Evolutionary conservation across 768 basidiomycete species (phyloP), one percentile per base, ranked within the genome.

Genomic region (Pleurotus tuoliensis): DNA sequence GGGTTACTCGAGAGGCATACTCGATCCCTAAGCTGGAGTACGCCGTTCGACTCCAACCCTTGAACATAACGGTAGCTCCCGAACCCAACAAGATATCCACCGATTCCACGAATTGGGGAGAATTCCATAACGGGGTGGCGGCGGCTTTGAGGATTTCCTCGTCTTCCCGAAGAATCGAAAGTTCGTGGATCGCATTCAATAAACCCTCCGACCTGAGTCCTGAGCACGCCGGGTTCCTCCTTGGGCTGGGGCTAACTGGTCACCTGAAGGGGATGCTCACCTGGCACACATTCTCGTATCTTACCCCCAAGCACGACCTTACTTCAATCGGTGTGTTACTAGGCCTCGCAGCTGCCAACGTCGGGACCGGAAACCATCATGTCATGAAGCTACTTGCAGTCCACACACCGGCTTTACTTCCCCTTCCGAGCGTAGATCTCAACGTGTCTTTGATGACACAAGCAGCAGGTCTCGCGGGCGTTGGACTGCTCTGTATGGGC

Each of bases 51-150:
- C 69, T 93, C 13, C 87, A 89, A 60, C 92, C 92, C 4, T 73
- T 84, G 52, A 90, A 90, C 63, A 69, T 84, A 38, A 75, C 78
- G 7, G 78, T 87, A 30, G 68, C 79, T 13, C 84, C 87, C 0
- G 91, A 92, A 57, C 66, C 76, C n/a, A 86, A 86, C 16, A 90
- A 92, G 67, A 81, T 94, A 57, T 76, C 81, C 0, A 62, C 71
- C 0, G 95, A 98, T 43, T 87, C 86, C 27, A 71, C 83, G 4
- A 82, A 78, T 51, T 99, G 96, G 97, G 94, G 92, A n/a, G 91
- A 95, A 58, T 99, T 99, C 71, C 94, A 98, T 71, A 94, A 96
- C 60, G 97, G 97, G 8, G 96, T 97, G 0, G 93, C 94, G 6
- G 91, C 93, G 3, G 97, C 89, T 2, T 70, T 99, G 44, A 86